Conservation (phyloP, 768 basidiomycete genomes). For the Russula lepida region DNA sequence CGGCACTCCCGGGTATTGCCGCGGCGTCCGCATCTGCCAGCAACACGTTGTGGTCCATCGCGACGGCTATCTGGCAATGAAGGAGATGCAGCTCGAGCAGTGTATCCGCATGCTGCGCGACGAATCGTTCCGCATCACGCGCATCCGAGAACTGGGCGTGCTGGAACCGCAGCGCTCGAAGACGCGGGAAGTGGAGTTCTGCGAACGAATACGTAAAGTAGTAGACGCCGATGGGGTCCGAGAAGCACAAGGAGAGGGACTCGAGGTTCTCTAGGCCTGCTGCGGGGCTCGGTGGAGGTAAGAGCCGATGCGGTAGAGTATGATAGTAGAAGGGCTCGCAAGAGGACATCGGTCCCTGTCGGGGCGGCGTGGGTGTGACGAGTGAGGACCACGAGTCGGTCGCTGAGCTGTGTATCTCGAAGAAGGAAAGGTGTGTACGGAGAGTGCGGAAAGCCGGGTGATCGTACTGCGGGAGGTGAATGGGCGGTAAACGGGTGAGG, state of each 20-base stretch:
- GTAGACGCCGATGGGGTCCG: slow-evolving; percentile 2
- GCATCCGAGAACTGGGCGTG: slow-evolving; percentile 11
- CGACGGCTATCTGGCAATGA: slow-evolving; percentile 8
- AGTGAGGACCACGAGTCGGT: slow-evolving; percentile 3
- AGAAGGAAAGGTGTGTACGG: background rate
- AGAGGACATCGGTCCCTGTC: background rate
- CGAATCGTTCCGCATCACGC: slow-evolving; percentile 7
- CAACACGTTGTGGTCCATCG: background rate
- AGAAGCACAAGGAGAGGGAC: slow-evolving; percentile 10
- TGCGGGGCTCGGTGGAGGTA: background rate
- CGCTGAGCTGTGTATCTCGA: slow-evolving; percentile 1
- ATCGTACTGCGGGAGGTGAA: slow-evolving; percentile 6
- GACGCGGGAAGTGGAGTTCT: slow-evolving; percentile 5
- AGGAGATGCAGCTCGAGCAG: slow-evolving; percentile 8
- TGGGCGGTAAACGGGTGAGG: slow-evolving; percentile 7
- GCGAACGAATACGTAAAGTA: slow-evolving; percentile 1
- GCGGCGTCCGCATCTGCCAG: too few species aligned
- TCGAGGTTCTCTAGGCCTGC: slow-evolving; percentile 1
- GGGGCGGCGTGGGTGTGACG: background rate
- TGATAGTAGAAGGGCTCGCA: slow-evolving; percentile 8
- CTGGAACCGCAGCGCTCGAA: slow-evolving; percentile 8
- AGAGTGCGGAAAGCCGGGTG: background rate
- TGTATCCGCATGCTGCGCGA: slow-evolving; percentile 5
- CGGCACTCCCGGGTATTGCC: background rate
- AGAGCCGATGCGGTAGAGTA: background rate